Evolutionary conservation across 1,284 basidiomycete species (phyloP), one percentile per base, ranked within the genome.

Genomic region (Cutaneotrichosporon daszewskae): DNA sequence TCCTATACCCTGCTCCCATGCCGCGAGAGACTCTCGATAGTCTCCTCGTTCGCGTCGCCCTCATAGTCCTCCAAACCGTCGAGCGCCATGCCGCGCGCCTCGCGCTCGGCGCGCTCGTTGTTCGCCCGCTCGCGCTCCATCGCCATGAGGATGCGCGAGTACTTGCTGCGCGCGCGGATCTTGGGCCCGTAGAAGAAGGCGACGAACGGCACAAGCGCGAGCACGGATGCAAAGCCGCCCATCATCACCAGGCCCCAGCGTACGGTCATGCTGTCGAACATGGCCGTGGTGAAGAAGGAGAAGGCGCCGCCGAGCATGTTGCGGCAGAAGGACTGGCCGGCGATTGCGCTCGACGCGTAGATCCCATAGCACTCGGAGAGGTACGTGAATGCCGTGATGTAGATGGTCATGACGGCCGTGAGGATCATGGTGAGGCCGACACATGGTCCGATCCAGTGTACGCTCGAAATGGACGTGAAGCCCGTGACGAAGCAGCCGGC

Each of bases 401-500:
- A 65, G 46, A 68, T 60, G 4, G 51, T 54, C 40, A 58, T 47
- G 3, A 54, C 42, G 20, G 39, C 43, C 0, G 49, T 24, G 13
- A 33, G 42, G 36, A 28, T 24, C 23, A 44, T 6, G 14, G 23
- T 32, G 24, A 33, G 3, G 75, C 82, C 61, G 76, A 71, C 49
- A 44, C 62, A 63, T 11, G 63, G 60, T 13, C 50, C 60, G 20
- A 64, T 58, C 64, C 60, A 68, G 47, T 60, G 57, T 3, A 64
- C 49, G 8, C 18, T 38, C 3, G 55, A 43, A 13, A 58, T 37
- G 36, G 58, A 53, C 10, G 68, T 68, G 51, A 68, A 70, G 9
- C 64, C 70, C 40, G 62, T 71, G 37, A 71, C 58, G 66, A 83
- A 79, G 74, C 84, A 82, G 8, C 79, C 79, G 2, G 74, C 58